A percentile compares a stretch with the other conserved stretches of the same genome.
Conservation (phyloP, 257 asterid genomes). For the Primulina huaijiensis region DNA sequence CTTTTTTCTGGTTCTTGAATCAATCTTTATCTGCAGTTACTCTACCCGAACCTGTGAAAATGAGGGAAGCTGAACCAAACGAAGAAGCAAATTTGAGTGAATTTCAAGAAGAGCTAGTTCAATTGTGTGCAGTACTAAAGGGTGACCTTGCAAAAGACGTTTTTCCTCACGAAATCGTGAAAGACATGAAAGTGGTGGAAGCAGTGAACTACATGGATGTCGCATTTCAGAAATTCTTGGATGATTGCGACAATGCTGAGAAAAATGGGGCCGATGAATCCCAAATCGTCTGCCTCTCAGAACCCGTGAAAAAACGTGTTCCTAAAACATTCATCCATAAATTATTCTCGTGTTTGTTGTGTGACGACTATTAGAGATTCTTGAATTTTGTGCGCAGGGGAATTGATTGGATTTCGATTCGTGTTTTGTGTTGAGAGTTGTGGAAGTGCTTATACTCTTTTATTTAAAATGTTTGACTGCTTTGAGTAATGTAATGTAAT, state of each 20-base stretch:
- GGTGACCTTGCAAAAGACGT: slow-evolving; percentile 50
- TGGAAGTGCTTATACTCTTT: too few species aligned
- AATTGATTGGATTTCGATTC: too few species aligned
- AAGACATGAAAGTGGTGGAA: slow-evolving; percentile 52
- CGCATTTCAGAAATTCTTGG: slow-evolving; percentile 52
- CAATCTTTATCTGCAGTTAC: slow-evolving; percentile 40
- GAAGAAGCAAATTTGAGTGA: slow-evolving; percentile 61
- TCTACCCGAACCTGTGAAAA: slow-evolving; percentile 45
- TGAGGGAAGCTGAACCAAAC: slow-evolving; percentile 46
- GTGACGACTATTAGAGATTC: slow-evolving; percentile 21
- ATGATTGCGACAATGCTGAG: slow-evolving; percentile 47
- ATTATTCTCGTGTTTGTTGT: slow-evolving; percentile 39
- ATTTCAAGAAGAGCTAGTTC: slow-evolving; percentile 67
- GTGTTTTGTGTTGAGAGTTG: too few species aligned
- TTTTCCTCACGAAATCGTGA: slow-evolving; percentile 42
- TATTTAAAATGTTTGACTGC: too few species aligned
- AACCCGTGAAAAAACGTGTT: slow-evolving; percentile 19
- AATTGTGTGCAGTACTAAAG: slow-evolving; percentile 60
- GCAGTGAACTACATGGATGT: slow-evolving; percentile 51
- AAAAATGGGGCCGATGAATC: slow-evolving; percentile 55
- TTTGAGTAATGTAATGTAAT: too few species aligned
- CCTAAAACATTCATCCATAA: slow-evolving; percentile 24
- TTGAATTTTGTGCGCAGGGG: too few species aligned
- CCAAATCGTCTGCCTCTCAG: slow-evolving; percentile 35
- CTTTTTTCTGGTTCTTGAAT: too few species aligned